phyloP scores from a whole-genome alignment of 495 filamentous ascomycete species.

The Podospora comata region DNA sequence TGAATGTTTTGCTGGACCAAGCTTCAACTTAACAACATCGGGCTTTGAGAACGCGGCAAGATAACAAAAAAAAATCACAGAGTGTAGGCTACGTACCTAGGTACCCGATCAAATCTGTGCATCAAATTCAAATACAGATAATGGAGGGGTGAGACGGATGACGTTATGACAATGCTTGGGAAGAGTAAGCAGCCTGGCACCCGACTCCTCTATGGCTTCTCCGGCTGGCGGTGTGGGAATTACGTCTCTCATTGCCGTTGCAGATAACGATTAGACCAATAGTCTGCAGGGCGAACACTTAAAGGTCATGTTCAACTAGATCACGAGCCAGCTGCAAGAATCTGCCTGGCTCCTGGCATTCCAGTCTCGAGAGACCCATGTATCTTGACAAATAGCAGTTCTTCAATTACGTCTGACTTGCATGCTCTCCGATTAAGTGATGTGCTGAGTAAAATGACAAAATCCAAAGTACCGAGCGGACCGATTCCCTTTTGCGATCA shows the following conservation, averaged over 20 bases:
- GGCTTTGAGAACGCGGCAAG: no score
- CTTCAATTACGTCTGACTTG: not conserved
- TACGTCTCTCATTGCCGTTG: no score
- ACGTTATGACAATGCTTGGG: not conserved
- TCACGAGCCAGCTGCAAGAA: not conserved
- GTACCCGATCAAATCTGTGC: no score
- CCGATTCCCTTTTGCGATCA: not conserved
- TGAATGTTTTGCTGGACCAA: no score
- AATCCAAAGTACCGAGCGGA: not conserved
- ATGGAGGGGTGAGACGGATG: not conserved
- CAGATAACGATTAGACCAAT: no score
- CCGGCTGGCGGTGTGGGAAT: not conserved
- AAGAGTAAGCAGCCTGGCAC: not conserved
- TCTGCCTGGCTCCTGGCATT: not conserved
- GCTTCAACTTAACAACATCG: no score
- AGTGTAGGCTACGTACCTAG: no score
- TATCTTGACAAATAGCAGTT: not conserved
- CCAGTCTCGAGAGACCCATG: not conserved
- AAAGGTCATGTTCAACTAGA: not conserved
- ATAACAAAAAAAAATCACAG: no score
- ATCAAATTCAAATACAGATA: not conserved
- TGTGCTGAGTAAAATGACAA: not conserved
- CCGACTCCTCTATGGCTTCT: not conserved
- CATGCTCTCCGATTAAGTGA: not conserved
- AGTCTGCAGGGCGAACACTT: not conserved